phyloP scores from a whole-genome alignment of 176 grass and related monocot species.

The Triticum monococcum region DNA sequence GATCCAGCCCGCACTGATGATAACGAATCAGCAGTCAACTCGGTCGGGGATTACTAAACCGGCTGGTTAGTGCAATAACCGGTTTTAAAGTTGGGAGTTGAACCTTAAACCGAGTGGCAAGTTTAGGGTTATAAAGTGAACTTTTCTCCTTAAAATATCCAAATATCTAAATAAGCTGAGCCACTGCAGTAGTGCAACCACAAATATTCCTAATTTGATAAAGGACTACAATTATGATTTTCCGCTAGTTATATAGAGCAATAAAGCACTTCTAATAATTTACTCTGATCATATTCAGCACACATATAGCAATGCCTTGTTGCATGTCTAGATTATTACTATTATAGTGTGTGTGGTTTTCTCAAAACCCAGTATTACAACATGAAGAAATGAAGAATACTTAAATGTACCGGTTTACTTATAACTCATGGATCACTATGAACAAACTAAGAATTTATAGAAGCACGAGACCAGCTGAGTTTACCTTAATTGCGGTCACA shows the following conservation, averaged over 20 bases:
- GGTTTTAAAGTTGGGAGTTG: no score
- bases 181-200: background rate
- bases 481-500: conserved; percentile 60
- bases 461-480: background rate
- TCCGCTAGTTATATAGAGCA: background rate
- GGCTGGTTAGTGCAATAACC: no score
- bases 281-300: background rate
- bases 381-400: background rate
- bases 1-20: no score
- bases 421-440: conserved; percentile 4
- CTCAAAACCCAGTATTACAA: background rate
- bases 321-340: background rate
- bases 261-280: background rate
- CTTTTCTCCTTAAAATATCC: background rate
- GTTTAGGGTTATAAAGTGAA: no score
- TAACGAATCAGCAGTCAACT: no score
- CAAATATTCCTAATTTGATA: background rate
- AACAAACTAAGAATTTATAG: conserved; percentile 7
- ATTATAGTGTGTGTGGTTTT: background rate
- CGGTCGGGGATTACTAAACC: no score
- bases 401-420: background rate
- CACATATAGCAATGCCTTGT: background rate
- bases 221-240: background rate
- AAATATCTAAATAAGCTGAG: background rate
- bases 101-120: no score